These are phyloP conservation scores for Stropharia rugosoannulata DNA, from an alignment of 768 basidiomycete species.

Conservation along the genomic window DNA sequence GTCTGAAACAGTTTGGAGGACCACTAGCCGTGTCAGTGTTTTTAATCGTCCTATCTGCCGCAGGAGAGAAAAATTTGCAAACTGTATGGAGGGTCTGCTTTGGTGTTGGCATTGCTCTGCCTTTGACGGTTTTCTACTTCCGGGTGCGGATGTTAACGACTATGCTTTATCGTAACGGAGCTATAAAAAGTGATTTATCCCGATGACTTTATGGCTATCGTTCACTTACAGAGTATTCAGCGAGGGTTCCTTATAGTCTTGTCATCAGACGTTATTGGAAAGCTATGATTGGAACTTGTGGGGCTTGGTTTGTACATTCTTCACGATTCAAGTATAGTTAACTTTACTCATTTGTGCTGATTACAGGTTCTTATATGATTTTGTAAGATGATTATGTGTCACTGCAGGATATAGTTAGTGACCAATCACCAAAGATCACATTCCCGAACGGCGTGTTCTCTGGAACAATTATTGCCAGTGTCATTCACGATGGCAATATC, in stretches of 20 bases:
- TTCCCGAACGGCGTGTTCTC: conserved; percentile 76
- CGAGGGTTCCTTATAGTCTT: conserved; percentile 58
- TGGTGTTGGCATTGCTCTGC: conserved; percentile 60
- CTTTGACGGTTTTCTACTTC: conserved; percentile 69
- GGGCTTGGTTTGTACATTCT: conserved; percentile 53
- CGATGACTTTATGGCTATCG: neutral
- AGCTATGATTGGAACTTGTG: conserved; percentile 67
- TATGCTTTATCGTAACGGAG: conserved; percentile 58
- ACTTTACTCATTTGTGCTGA: neutral
- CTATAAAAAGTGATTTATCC: conserved; percentile 54
- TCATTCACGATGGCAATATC: conserved; percentile 55
- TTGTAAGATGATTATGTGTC: conserved; percentile 32
- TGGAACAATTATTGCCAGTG: conserved; percentile 64
- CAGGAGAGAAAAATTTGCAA: conserved; percentile 56
- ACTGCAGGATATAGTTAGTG: neutral
- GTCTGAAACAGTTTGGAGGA: conserved; percentile 48
- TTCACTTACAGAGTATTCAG: conserved; percentile 23
- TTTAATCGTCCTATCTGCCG: conserved; percentile 66
- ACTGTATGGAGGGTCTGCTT: conserved; percentile 72
- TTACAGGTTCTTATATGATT: conserved; percentile 69
- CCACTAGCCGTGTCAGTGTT: conserved; percentile 67
- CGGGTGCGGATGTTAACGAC: conserved; percentile 73
- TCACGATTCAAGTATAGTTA: neutral
- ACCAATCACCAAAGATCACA: conserved; percentile 45
- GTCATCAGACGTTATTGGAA: conserved; percentile 67